These are phyloP conservation scores for Glutinoglossum americanum DNA, from an alignment of 495 filamentous ascomycete species.

Conservation along the genomic window DNA sequence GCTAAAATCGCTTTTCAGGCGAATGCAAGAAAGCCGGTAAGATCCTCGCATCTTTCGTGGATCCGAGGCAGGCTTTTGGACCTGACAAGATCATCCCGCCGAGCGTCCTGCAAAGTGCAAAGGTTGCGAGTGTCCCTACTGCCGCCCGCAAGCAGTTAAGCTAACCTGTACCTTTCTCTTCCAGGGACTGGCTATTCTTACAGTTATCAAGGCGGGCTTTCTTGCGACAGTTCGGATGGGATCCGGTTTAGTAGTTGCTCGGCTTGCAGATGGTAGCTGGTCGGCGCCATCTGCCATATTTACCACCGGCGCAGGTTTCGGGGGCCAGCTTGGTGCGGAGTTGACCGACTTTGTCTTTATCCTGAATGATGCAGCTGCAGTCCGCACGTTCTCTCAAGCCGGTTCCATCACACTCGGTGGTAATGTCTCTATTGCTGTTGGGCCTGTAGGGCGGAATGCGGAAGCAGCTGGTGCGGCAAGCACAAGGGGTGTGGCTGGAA, in stretches of 20 bases:
- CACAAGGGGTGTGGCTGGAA: slow-evolving; percentile 66
- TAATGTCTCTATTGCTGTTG: slow-evolving; percentile 89
- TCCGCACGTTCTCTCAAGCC: slow-evolving; percentile 83
- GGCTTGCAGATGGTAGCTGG: slow-evolving; percentile 81
- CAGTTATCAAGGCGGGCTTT: slow-evolving; percentile 90
- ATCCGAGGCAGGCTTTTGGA: slow-evolving; percentile 82
- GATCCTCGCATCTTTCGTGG: slow-evolving; percentile 86
- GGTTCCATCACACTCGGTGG: slow-evolving; percentile 83
- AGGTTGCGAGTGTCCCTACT: slow-evolving; percentile 31
- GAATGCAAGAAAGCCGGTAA: slow-evolving; percentile 84
- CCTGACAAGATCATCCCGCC: slow-evolving; percentile 97
- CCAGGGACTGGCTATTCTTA: slow-evolving; percentile 84
- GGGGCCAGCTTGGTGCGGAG: slow-evolving; percentile 94
- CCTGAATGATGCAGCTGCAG: slow-evolving; percentile 76
- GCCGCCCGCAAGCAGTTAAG: neutral
- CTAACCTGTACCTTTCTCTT: neutral
- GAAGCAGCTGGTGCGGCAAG: slow-evolving; percentile 91
- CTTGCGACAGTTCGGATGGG: slow-evolving; percentile 83
- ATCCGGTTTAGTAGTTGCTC: slow-evolving; percentile 80
- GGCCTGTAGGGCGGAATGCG: slow-evolving; percentile 82
- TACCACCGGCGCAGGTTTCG: slow-evolving; percentile 79
- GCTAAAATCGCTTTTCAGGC: slow-evolving; percentile 22
- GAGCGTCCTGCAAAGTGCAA: slow-evolving; percentile 68
- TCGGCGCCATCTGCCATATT: slow-evolving; percentile 84
- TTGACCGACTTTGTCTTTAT: slow-evolving; percentile 98